phyloP scores from a whole-genome alignment of 2,329 filamentous ascomycete genomes.

The Tolypocladium sp. region DNA sequence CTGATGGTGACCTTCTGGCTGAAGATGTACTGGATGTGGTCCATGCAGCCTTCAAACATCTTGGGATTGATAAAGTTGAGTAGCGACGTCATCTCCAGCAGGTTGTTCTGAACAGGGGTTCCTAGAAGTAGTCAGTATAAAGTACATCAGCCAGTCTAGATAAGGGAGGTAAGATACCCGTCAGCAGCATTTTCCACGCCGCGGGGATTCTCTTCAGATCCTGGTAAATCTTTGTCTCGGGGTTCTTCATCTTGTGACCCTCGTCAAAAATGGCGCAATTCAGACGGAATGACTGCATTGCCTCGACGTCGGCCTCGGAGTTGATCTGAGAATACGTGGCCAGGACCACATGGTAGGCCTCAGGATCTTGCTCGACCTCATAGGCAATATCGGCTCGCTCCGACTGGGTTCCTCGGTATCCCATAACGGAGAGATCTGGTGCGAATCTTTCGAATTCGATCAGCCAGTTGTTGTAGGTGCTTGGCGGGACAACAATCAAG shows the following conservation, averaged over 20 bases:
- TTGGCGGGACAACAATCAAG: conserved; percentile 83
- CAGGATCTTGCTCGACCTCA: conserved; percentile 52
- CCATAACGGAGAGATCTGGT: conserved; percentile 65
- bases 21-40: conserved; percentile 80
- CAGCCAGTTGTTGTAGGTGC: conserved; percentile 93
- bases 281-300: conserved; percentile 37
- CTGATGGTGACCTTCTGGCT: conserved; percentile 82
- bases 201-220: conserved; percentile 70
- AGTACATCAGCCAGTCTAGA: not conserved
- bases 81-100: conserved; percentile 83
- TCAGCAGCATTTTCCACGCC: conserved; percentile 74
- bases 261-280: conserved; percentile 76
- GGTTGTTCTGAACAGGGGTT: conserved; percentile 89
- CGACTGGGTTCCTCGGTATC: conserved; percentile 54
- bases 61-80: conserved; percentile 89
- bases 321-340: conserved; percentile 53
- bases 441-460: conserved; percentile 85
- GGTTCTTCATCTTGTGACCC: conserved; percentile 88
- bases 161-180: conserved; percentile 15
- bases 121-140: conserved; percentile 45
- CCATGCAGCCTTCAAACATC: conserved; percentile 68
- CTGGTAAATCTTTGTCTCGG: conserved; percentile 70
- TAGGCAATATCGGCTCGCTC: conserved; percentile 61
- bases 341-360: conserved; percentile 54
- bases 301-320: conserved; percentile 38